Evolutionary conservation across 2,329 filamentous ascomycete genomes (phyloP), one percentile per base, ranked within the genome.

Genomic region (Neophaeococcomyces mojaviensis): DNA sequence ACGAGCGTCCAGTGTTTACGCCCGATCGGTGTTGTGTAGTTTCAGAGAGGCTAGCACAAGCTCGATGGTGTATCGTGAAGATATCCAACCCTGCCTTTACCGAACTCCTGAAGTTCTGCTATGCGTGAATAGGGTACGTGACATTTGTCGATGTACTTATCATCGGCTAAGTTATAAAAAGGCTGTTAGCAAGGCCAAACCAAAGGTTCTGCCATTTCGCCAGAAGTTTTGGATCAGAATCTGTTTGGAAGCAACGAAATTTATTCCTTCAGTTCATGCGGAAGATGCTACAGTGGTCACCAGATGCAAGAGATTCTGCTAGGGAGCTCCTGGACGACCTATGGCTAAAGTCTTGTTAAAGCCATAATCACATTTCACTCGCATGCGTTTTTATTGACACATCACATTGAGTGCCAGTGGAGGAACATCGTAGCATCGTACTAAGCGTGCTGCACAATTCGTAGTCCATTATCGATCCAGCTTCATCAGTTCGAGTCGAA

Each of bases 1-100:
- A 28, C 24, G 5, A 28, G 10, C 24, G 10, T 10, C 24, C 24
- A 28, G 10, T 5, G 5, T 10, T 5, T 28, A 28, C 24, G 24
- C 5, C 10, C 5, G 24, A 53, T 58, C 58, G n/a, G 48, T 59
- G 13, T 35, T 62, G n/a, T 54, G 49, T 12, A 59, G 61, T 38
- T 59, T 63, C 36, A 55, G 58, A 1, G 47, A 60, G 35, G 57
- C 57, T 46, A 49, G 58, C 16, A 52, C 51, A 38, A 48, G 50
- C 2, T 50, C 49, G 18, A 13, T 16, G 3, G 20, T n/a, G 4
- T 44, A 52, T 10, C 31, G 19, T 13, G 49, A 42, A 2, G 47
- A 50, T 47, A 52, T 61, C 4, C 55, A 59, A 38, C 59, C 58
- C 3, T 48, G 47, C 3, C 37, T 53, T 2, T 61, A 58, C 20